These are phyloP conservation scores for Friedmanniomyces simplex DNA, from an alignment of 495 filamentous ascomycete genomes.

Conservation along the genomic window DNA sequence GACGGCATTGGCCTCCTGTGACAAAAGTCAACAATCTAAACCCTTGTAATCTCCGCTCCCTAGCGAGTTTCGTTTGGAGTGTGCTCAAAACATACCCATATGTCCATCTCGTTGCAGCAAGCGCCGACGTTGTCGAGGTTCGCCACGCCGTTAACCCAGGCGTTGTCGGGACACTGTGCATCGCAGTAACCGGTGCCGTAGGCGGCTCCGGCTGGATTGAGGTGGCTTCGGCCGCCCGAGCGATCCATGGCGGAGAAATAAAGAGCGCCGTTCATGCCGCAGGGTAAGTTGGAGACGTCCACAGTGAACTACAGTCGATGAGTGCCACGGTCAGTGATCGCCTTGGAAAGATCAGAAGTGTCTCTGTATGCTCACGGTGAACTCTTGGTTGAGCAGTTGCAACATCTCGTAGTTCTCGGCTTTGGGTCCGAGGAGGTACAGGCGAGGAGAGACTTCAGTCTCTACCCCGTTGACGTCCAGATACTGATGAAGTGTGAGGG, in stretches of 20 bases:
- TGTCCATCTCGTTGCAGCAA: slow-evolving; percentile 66
- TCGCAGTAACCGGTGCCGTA: slow-evolving; percentile 75
- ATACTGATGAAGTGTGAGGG: slow-evolving; percentile 18
- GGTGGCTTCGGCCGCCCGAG: slow-evolving; percentile 46
- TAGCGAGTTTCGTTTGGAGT: too few relatives aligned
- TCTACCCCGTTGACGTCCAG: slow-evolving; percentile 21
- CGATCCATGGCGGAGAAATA: slow-evolving; percentile 59
- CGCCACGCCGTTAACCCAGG: slow-evolving; percentile 34
- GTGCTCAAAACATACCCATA: slow-evolving; percentile 24
- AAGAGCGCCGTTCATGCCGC: slow-evolving; percentile 60
- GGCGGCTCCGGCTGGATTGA: slow-evolving; percentile 57
- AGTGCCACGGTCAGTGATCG: not conserved
- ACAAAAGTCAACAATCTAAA: too few relatives aligned
- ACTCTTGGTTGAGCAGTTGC: slow-evolving; percentile 49
- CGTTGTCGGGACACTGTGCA: slow-evolving; percentile 54
- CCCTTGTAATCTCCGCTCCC: too few relatives aligned
- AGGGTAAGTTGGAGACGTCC: slow-evolving; percentile 53
- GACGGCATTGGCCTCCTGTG: slow-evolving; percentile 43
- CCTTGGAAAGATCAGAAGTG: slow-evolving; percentile 34
- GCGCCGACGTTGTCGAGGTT: slow-evolving; percentile 63
- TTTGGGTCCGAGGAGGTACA: slow-evolving; percentile 28
- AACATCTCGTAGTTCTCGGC: slow-evolving; percentile 46
- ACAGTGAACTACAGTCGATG: slow-evolving; percentile 43
- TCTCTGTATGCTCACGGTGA: slow-evolving; percentile 31
- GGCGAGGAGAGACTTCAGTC: slow-evolving; percentile 23